A percentile compares a stretch with the other conserved stretches of the same genome.
Conservation (phyloP, 345 rosid genomes). For the Aquilaria sinensis region DNA sequence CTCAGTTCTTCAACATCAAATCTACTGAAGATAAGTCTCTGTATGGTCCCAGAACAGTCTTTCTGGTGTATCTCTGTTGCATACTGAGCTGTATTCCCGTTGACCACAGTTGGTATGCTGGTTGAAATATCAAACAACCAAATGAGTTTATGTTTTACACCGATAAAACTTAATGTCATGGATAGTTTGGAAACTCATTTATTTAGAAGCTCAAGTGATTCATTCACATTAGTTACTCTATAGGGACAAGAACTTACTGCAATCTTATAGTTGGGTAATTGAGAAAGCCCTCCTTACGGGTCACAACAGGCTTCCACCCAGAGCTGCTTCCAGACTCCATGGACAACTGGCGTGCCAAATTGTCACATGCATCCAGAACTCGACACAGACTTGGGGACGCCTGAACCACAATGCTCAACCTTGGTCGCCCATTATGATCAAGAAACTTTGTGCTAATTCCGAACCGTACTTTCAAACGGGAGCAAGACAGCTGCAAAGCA, state of each 20-base stretch:
- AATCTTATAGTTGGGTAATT: constrained; percentile 53
- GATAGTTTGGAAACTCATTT: neutral
- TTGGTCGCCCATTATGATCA: constrained; percentile 53
- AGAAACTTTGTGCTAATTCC: constrained; percentile 47
- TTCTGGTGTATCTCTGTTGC: constrained; percentile 57
- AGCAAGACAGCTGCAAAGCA: constrained; percentile 52
- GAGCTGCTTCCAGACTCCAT: constrained; percentile 55
- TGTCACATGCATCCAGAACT: constrained; percentile 63
- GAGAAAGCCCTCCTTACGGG: constrained; percentile 24
- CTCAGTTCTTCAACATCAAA: constrained; percentile 46
- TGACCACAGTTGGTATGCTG: constrained; percentile 58
- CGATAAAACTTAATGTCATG: neutral
- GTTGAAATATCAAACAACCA: neutral
- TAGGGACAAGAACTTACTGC: constrained; percentile 46
- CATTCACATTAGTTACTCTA: neutral
- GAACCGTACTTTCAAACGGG: constrained; percentile 50
- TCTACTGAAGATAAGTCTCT: constrained; percentile 45
- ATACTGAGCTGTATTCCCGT: constrained; percentile 36
- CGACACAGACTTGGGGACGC: constrained; percentile 40
- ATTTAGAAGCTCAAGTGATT: neutral
- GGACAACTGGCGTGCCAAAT: constrained; percentile 28
- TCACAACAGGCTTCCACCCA: constrained; percentile 57
- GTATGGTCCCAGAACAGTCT: constrained; percentile 44
- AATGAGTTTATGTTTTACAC: neutral
- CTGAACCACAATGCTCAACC: constrained; percentile 63